Evolutionary conservation across 768 basidiomycete species (phyloP).

Genomic region (Agrocybe praecox): DNA sequence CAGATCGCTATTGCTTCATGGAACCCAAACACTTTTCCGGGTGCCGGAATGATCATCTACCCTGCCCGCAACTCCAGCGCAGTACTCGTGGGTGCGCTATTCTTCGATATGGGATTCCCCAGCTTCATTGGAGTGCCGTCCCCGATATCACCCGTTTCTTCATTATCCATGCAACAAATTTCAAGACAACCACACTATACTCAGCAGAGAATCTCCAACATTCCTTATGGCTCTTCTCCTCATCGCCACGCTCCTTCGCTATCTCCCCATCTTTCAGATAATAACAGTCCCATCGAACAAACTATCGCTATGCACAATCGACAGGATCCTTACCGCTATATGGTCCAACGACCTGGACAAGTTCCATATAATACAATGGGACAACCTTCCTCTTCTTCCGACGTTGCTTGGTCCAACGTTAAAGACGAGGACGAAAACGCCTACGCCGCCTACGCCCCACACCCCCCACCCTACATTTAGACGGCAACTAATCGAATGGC

Average conservation of each 20-base stretch:
- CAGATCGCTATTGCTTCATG: conserved; percentile 57
- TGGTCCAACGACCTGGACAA: conserved; percentile 24
- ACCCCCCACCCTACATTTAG: conserved; percentile 25
- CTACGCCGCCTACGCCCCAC: conserved; percentile 21
- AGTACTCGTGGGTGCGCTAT: conserved; percentile 53
- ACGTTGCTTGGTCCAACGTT: conserved; percentile 19
- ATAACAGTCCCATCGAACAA: conserved; percentile 36
- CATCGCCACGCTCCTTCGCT: conserved; percentile 35
- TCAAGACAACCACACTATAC: conserved; percentile 27
- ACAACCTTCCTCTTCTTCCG: conserved; percentile 17
- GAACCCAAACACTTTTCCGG: conserved; percentile 45
- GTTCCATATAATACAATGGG: conserved; percentile 15
- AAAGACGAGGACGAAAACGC: conserved; percentile 32
- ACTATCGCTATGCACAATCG: conserved; percentile 23
- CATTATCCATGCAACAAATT: conserved; percentile 26
- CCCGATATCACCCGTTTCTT: conserved; percentile 30
- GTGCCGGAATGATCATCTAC: conserved; percentile 55
- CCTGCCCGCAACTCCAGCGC: conserved; percentile 54
- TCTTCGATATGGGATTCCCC: conserved; percentile 50
- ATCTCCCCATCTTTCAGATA: conserved; percentile 37
- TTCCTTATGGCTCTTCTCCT: conserved; percentile 34
- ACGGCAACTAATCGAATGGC: not conserved
- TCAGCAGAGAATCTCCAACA: conserved; percentile 27
- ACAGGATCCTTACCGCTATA: conserved; percentile 21
- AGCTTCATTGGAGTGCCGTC: conserved; percentile 38